Conservation (phyloP, 2,329 filamentous ascomycete species). For the Fusarium torulosum region DNA sequence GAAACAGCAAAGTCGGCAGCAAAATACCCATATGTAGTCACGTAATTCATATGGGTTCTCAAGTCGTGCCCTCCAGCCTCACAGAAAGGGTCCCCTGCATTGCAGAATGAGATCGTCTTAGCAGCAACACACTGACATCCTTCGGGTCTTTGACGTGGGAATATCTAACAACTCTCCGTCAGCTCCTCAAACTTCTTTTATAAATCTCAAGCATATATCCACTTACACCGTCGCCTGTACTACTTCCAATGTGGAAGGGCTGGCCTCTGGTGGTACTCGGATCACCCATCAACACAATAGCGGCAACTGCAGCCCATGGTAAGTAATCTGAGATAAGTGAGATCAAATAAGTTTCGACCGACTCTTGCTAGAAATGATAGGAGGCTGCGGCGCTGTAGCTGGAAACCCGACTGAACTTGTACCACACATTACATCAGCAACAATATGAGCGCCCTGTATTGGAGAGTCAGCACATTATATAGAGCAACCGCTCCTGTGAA, state of each 20-base stretch:
- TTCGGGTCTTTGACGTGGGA: constrained; percentile 30
- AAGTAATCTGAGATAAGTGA: not conserved
- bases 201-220: fast-evolving
- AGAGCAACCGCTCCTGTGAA: not conserved
- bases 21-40: constrained; percentile 24
- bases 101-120: constrained; percentile 39
- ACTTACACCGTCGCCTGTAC: constrained; percentile 38
- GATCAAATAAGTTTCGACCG: not conserved
- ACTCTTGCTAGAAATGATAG: constrained; percentile 27
- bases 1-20: constrained; percentile 31
- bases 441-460: constrained; percentile 41
- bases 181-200: not conserved
- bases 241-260: constrained; percentile 36
- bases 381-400: constrained; percentile 24
- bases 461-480: not conserved
- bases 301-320: constrained; percentile 21
- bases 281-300: constrained; percentile 44
- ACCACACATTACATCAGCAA: constrained; percentile 43
- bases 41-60: constrained; percentile 41
- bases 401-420: constrained; percentile 40
- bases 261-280: constrained; percentile 40
- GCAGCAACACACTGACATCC: constrained; percentile 25
- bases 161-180: constrained; percentile 10
- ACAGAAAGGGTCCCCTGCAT: constrained; percentile 40
- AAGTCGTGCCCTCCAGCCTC: constrained; percentile 35